These are phyloP conservation scores for Nakazawaea anatomiae DNA, from an alignment of 805 yeast genomes.

Conservation along the genomic window DNA sequence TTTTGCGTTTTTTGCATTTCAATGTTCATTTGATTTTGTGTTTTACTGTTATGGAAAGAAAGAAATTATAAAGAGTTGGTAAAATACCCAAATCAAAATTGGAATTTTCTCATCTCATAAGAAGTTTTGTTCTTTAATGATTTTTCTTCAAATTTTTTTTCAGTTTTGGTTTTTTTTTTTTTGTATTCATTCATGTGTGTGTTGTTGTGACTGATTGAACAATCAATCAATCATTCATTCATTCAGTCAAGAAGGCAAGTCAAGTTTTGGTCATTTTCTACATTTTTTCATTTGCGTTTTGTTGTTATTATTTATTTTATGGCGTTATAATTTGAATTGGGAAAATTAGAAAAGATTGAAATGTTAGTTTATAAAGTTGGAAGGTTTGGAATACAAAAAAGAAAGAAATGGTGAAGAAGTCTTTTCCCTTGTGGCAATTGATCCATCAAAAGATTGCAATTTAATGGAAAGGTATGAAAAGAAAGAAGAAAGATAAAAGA, in stretches of 20 bases:
- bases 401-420: background rate
- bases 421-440: background rate
- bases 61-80: background rate
- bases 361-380: background rate
- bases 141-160: background rate
- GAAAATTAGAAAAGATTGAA: background rate
- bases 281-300: background rate
- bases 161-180: background rate
- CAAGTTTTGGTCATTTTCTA: conserved; percentile 1
- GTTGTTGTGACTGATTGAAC: background rate
- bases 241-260: background rate
- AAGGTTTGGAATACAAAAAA: background rate
- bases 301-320: background rate
- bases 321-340: conserved; percentile 1
- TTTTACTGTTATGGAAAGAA: background rate
- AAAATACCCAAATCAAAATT: no score
- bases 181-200: background rate
- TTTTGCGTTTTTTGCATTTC: background rate
- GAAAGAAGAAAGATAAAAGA: background rate
- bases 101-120: no score
- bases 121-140: background rate
- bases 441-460: background rate
- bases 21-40: background rate
- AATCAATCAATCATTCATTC: background rate
- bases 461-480: background rate